phyloP scores from a whole-genome alignment of 768 basidiomycete species.

The Phallus indusiatus region DNA sequence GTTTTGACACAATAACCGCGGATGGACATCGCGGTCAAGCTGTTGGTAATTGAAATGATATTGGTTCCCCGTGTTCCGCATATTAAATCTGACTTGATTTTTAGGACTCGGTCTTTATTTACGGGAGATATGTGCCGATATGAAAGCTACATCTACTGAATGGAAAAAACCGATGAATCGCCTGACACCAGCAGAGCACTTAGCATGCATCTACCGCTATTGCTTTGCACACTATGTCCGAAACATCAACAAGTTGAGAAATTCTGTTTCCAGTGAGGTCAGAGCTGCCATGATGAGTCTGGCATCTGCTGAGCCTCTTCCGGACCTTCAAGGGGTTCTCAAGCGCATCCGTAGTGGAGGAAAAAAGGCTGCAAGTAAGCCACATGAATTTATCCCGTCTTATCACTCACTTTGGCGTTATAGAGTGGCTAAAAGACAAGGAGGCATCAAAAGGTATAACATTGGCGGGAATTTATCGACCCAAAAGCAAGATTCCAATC shows the following conservation, averaged over 20 bases:
- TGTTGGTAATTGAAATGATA: constrained; percentile 12
- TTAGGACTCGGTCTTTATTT: constrained; percentile 16
- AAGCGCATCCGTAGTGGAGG: constrained; percentile 15
- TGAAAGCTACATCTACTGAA: constrained; percentile 8
- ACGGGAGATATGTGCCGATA: constrained; percentile 4
- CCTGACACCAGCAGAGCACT: constrained; percentile 21
- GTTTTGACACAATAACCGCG: constrained; percentile 15
- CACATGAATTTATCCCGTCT: not conserved
- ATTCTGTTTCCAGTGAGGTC: constrained; percentile 2
- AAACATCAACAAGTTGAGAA: constrained; percentile 14
- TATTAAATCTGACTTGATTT: too few relatives aligned
- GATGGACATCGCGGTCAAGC: constrained; percentile 21
- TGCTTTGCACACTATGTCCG: constrained; percentile 20
- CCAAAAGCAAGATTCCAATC: constrained; percentile 19
- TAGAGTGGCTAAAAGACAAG: constrained; percentile 24
- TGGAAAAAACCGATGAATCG: constrained; percentile 5
- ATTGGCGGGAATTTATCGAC: constrained; percentile 20
- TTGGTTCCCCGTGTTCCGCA: too few relatives aligned
- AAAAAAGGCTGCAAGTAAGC: constrained; percentile 16
- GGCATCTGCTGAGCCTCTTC: constrained; percentile 15
- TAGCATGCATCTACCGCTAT: constrained; percentile 16
- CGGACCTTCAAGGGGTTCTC: constrained; percentile 12
- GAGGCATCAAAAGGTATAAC: constrained; percentile 12
- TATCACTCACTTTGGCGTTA: not conserved
- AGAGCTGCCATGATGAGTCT: constrained; percentile 19